phyloP scores from a whole-genome alignment of 2,329 filamentous ascomycete genomes.

The Penicillium sp. region DNA sequence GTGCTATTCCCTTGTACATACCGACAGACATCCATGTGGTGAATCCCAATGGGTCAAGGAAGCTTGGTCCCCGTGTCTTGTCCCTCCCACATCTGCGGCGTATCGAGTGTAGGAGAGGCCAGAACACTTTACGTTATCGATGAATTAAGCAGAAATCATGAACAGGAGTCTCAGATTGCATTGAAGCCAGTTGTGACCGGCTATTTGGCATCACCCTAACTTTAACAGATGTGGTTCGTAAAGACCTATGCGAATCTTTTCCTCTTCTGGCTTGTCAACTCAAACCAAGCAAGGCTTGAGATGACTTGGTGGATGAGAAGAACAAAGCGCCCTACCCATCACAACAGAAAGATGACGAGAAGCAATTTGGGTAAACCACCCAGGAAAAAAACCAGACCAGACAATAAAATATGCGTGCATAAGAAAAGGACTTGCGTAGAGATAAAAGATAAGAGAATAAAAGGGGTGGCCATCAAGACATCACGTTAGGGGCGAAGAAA shows the following conservation, averaged over 20 bases:
- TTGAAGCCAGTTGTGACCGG: constrained; percentile 7
- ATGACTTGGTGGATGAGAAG: constrained; percentile 3
- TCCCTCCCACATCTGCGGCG: neutral
- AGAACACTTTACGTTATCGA: neutral
- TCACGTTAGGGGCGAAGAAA: constrained; percentile 34
- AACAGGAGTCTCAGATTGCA: constrained; percentile 18
- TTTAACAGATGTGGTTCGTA: neutral
- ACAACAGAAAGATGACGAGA: constrained; percentile 13
- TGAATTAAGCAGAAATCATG: neutral
- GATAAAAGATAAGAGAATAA: neutral
- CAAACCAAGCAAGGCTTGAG: neutral
- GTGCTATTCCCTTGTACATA: too few relatives aligned
- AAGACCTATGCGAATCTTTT: constrained; percentile 4
- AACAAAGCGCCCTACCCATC: constrained; percentile 18
- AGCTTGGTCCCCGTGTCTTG: neutral
- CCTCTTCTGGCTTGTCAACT: constrained; percentile 9
- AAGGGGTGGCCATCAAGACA: constrained; percentile 41
- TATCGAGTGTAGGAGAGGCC: too few relatives aligned
- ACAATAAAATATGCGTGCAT: constrained; percentile 15
- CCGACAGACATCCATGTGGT: too few relatives aligned
- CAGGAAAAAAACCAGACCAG: constrained; percentile 16
- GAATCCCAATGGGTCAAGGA: neutral
- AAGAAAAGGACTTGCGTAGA: constrained; percentile 5
- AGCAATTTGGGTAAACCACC: constrained; percentile 17
- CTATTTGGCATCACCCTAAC: neutral